phyloP scores from a whole-genome alignment of 352 stramenopile genomes.

The Pythium rhizo-oryzae region DNA sequence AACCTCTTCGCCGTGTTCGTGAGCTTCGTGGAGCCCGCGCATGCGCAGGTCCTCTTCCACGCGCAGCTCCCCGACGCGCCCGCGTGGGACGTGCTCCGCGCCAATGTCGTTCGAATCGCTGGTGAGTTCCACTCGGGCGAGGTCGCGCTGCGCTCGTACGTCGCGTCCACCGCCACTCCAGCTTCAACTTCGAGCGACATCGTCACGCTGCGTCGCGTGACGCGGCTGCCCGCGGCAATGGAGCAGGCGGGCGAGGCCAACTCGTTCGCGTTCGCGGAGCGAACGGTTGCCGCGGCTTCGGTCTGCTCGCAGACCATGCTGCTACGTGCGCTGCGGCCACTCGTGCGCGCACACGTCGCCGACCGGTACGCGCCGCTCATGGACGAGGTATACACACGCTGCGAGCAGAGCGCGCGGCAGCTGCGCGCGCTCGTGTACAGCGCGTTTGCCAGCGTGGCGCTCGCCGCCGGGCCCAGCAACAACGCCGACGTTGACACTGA shows the following conservation, averaged over 20 bases:
- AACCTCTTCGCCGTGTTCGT: conserved; percentile 79
- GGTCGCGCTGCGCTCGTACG: conserved; percentile 21
- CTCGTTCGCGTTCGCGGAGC: conserved; percentile 62
- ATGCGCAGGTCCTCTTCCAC: conserved; percentile 55
- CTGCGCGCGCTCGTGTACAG: conserved; percentile 68
- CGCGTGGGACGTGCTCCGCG: conserved; percentile 15
- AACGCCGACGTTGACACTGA: too few species aligned
- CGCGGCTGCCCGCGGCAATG: conserved; percentile 42
- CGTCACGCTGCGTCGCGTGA: conserved; percentile 60
- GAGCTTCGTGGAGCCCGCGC: conserved; percentile 51
- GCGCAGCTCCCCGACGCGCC: conserved; percentile 19
- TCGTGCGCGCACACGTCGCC: conserved; percentile 66
- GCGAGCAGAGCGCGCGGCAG: conserved; percentile 47
- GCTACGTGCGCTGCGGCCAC: conserved; percentile 65
- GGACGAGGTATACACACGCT: conserved; percentile 70
- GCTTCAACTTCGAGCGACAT: conserved; percentile 25
- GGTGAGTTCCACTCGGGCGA: conserved; percentile 23
- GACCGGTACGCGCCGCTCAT: conserved; percentile 69
- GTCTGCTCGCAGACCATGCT: conserved; percentile 62
- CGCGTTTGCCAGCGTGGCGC: conserved; percentile 44
- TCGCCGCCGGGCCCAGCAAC: conserved; percentile 17
- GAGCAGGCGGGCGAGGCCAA: conserved; percentile 58
- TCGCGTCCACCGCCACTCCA: conserved; percentile 11
- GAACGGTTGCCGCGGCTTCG: conserved; percentile 65
- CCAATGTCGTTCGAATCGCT: conserved; percentile 14